Conservation (phyloP, 2,329 filamentous ascomycete species). For the Teratosphaeria pseudoeucalypti region DNA sequence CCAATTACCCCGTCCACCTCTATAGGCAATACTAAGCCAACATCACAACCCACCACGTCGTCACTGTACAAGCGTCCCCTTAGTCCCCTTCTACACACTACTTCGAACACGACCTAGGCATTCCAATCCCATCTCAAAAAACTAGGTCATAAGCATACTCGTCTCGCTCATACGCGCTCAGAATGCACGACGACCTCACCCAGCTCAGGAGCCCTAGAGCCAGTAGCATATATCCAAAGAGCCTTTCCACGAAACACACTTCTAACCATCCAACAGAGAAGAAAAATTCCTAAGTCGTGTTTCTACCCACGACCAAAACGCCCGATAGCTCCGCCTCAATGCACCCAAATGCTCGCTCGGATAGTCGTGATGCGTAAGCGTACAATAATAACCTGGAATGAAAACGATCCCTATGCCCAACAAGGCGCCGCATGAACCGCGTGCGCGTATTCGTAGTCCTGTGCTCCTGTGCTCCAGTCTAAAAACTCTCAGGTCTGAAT, state of each 20-base stretch:
- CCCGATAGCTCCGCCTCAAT: neutral
- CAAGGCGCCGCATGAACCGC: neutral
- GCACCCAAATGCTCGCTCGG: neutral
- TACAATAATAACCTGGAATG: neutral
- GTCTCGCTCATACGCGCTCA: neutral
- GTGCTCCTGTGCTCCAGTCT: neutral
- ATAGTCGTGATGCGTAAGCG: neutral
- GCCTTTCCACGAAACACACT: neutral
- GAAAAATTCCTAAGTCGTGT: neutral
- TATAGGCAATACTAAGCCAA: too few relatives aligned
- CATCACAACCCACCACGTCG: neutral
- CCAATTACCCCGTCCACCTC: neutral
- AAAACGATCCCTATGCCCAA: neutral
- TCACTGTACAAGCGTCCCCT: neutral
- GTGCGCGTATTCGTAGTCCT: neutral
- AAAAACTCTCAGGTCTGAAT: neutral
- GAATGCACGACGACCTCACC: neutral
- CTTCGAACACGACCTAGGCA: neutral
- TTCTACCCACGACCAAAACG: neutral
- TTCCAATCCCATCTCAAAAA: neutral
- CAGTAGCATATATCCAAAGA: neutral
- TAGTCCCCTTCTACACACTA: neutral
- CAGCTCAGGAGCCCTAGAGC: neutral
- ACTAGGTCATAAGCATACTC: neutral
- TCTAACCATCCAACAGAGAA: neutral